Conservation (phyloP, 148 eudicot species). For the Heliosperma pusillum region DNA sequence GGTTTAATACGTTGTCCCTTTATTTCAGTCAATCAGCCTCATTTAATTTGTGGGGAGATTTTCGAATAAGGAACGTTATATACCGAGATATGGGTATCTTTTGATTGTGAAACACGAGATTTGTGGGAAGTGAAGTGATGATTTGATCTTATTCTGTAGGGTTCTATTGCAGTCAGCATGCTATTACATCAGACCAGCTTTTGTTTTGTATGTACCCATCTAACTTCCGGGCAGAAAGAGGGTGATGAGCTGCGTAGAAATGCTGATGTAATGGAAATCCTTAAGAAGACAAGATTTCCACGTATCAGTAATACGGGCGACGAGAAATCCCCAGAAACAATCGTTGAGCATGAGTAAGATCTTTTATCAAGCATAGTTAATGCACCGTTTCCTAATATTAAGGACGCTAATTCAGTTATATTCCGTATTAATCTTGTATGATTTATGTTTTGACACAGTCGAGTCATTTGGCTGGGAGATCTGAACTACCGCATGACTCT, state of each 20-base stretch:
- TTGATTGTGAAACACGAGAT: not conserved
- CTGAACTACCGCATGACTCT: slow-evolving; percentile 83
- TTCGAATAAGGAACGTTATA: too few species aligned
- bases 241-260: slow-evolving; percentile 93
- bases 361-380: not conserved
- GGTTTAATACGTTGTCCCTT: too few species aligned
- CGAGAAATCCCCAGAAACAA: slow-evolving; percentile 91
- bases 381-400: too few species aligned
- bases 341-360: slow-evolving; percentile 87
- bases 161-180: slow-evolving; percentile 95
- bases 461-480: slow-evolving; percentile 97
- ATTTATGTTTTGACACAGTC: slow-evolving; percentile 46
- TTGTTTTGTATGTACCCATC: slow-evolving; percentile 91
- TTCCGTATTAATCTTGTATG: not conserved
- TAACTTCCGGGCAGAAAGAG: slow-evolving; percentile 92
- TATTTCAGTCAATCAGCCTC: too few species aligned
- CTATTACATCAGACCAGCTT: slow-evolving; percentile 87
- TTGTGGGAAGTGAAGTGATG: slow-evolving; percentile 7
- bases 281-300: slow-evolving; percentile 90
- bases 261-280: slow-evolving; percentile 89
- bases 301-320: slow-evolving; percentile 48
- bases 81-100: not conserved
- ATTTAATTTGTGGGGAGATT: too few species aligned
- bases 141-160: slow-evolving; percentile 43
- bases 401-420: too few species aligned